Conservation (phyloP, 2,329 filamentous ascomycete genomes). For the Calonectria ilicicola region DNA sequence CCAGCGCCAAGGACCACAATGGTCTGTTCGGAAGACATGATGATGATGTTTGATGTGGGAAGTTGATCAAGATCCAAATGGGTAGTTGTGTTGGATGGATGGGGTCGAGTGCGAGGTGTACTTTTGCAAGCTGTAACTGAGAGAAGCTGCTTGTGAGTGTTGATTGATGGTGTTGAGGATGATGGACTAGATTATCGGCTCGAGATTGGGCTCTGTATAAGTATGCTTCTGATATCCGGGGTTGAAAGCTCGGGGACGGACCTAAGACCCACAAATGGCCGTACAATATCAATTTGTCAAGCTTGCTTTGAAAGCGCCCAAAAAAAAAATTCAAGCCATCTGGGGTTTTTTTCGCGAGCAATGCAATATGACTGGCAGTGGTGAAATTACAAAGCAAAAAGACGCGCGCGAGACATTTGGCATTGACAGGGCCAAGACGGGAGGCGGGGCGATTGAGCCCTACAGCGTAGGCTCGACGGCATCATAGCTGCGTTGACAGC, state of each 20-base stretch:
- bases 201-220: slow-evolving; percentile 7
- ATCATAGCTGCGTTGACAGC: neutral
- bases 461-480: neutral
- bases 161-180: neutral
- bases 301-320: slow-evolving; percentile 19
- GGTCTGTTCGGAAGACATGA: slow-evolving; percentile 45
- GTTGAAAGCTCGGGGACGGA: neutral
- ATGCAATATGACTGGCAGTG: neutral
- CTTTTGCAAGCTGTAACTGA: neutral
- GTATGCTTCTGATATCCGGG: neutral
- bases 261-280: neutral
- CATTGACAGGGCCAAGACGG: neutral
- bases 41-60: slow-evolving; percentile 11
- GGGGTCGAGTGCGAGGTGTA: neutral
- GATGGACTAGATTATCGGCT: neutral
- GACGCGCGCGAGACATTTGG: neutral
- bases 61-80: neutral
- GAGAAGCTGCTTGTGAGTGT: neutral
- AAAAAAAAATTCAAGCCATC: neutral
- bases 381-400: neutral
- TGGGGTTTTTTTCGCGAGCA: neutral
- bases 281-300: neutral
- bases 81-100: neutral
- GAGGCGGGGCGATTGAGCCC: neutral
- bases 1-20: slow-evolving; percentile 65